Conservation (phyloP, 2,329 filamentous ascomycete species). For the Sclerotinia borealis region DNA sequence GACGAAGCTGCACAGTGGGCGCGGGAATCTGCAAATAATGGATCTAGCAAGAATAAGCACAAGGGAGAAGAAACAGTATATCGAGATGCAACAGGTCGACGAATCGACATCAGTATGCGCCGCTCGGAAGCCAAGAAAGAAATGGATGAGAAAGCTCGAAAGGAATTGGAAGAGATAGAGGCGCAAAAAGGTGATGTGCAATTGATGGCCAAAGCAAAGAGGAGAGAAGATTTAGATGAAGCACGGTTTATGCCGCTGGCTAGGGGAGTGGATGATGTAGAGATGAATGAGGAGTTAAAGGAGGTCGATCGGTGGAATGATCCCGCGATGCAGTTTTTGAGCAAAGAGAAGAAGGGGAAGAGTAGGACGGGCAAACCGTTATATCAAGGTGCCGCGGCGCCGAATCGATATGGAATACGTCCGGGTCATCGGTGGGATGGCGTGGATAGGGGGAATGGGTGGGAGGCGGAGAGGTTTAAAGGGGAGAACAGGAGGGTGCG, state of each 20-base stretch:
- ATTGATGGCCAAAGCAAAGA: constrained; percentile 55
- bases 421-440: constrained; percentile 96
- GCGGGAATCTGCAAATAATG: constrained; percentile 23
- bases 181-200: constrained; percentile 83
- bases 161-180: constrained; percentile 60
- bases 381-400: constrained; percentile 74
- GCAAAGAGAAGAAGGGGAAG: constrained; percentile 32
- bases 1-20: constrained; percentile 54
- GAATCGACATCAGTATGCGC: constrained; percentile 89
- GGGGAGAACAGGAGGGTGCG: constrained; percentile 73
- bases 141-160: constrained; percentile 61
- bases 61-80: constrained; percentile 78
- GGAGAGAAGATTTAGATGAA: constrained; percentile 66
- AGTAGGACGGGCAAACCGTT: constrained; percentile 34
- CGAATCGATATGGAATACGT: constrained; percentile 89
- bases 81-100: constrained; percentile 87
- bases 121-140: constrained; percentile 79
- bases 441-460: constrained; percentile 88
- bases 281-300: constrained; percentile 78
- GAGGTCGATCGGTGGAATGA: constrained; percentile 83
- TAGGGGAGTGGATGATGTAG: constrained; percentile 73
- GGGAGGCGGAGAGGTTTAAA: constrained; percentile 89
- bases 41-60: constrained; percentile 36
- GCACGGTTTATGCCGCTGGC: constrained; percentile 79
- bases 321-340: constrained; percentile 78